These are phyloP conservation scores for Geosiphon pyriformis DNA, from an alignment of 192 early-diverging fungal genomes.

Conservation along the genomic window DNA sequence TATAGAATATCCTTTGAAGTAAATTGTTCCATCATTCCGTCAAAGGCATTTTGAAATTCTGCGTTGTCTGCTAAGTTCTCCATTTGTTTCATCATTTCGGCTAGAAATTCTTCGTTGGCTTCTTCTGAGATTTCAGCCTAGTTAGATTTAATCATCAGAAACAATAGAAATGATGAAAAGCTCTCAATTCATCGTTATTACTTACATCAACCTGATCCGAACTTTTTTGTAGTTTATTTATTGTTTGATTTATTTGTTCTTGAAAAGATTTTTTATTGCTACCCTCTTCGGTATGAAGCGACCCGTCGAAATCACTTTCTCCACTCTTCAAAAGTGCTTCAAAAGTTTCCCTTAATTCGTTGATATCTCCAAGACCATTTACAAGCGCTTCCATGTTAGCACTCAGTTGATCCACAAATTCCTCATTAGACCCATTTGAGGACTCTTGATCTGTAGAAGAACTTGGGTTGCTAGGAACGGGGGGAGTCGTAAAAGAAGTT, in stretches of 20 bases:
- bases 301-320: conserved; percentile 27
- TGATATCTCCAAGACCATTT: conserved; percentile 50
- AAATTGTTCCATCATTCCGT: conserved; percentile 84
- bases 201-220: conserved; percentile 79
- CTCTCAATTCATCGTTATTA: not conserved
- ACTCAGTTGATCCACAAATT: conserved; percentile 68
- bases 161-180: not conserved
- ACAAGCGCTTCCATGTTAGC: conserved; percentile 81
- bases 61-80: conserved; percentile 54
- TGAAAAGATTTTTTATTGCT: conserved; percentile 64
- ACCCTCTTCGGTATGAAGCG: conserved; percentile 13
- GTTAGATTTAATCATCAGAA: not conserved
- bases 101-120: conserved; percentile 48
- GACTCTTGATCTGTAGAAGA: conserved; percentile 25
- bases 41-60: conserved; percentile 82
- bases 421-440: conserved; percentile 40
- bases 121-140: conserved; percentile 49
- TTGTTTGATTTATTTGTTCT: conserved; percentile 81
- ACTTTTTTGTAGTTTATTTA: conserved; percentile 84
- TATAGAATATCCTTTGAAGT: conserved; percentile 92
- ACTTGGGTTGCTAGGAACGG: no score
- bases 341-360: conserved; percentile 49
- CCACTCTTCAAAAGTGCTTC: conserved; percentile 49
- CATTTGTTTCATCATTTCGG: conserved; percentile 83
- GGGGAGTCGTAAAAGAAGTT: conserved; percentile 39